Evolutionary conservation across 352 stramenopile species (phyloP).

Genomic region (Globisporangium radiosum): DNA sequence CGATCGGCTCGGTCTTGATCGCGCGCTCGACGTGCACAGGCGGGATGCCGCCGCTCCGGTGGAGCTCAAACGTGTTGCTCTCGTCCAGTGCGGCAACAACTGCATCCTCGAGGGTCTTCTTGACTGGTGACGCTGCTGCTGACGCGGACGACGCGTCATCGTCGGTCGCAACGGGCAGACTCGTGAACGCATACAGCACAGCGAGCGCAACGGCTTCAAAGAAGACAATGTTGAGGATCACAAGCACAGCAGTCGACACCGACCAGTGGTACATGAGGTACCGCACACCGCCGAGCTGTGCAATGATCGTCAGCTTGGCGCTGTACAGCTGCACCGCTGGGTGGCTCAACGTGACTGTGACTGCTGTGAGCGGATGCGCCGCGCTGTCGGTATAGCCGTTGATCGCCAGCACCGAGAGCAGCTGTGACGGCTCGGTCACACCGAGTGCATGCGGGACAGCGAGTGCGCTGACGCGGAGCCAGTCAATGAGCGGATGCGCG

Average conservation of each 20-base stretch:
- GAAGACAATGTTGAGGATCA: constrained; percentile 78
- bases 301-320: constrained; percentile 74
- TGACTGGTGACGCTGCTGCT: background rate
- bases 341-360: constrained; percentile 57
- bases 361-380: constrained; percentile 38
- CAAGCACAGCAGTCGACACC: constrained; percentile 53
- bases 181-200: constrained; percentile 64
- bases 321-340: constrained; percentile 63
- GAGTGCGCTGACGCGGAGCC: constrained; percentile 36
- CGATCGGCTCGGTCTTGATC: constrained; percentile 30
- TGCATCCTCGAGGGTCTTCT: background rate
- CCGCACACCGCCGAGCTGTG: constrained; percentile 69
- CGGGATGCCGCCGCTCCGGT: constrained; percentile 21
- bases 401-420: constrained; percentile 41
- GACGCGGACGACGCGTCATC: background rate
- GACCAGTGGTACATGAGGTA: constrained; percentile 88
- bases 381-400: constrained; percentile 65
- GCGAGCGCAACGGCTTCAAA: constrained; percentile 56
- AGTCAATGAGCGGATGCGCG: constrained; percentile 50
- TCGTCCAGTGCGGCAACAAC: constrained; percentile 11
- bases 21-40: constrained; percentile 26
- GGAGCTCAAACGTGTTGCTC: constrained; percentile 18
- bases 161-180: constrained; percentile 25
- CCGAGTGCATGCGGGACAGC: constrained; percentile 48
- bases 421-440: constrained; percentile 50